A percentile compares a stretch with the other conserved stretches of the same genome.
Evolutionary conservation across 2,329 filamentous ascomycete species (phyloP).

Genomic region (Beauveria bassiana): DNA sequence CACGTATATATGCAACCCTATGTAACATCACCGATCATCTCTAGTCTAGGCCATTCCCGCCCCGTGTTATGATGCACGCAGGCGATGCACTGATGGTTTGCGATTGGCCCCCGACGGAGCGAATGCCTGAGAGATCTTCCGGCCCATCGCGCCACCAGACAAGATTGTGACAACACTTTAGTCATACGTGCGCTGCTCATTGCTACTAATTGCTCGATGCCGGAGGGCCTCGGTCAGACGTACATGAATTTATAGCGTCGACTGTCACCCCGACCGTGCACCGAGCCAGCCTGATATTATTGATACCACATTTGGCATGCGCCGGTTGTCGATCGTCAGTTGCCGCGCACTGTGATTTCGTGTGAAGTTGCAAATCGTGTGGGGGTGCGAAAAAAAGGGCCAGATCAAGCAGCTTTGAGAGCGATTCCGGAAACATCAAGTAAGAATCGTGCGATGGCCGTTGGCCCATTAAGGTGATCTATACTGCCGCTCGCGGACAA

Average conservation of each 20-base stretch:
- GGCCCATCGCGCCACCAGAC: too few relatives aligned
- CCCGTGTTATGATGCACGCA: neutral
- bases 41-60: neutral
- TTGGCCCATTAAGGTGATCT: neutral
- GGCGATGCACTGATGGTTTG: neutral
- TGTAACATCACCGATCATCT: neutral
- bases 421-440: neutral
- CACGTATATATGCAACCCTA: neutral
- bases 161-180: neutral
- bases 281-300: neutral
- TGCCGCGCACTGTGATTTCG: neutral
- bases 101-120: neutral
- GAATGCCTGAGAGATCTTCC: neutral
- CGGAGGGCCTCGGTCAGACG: neutral
- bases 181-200: neutral
- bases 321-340: neutral
- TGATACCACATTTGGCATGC: neutral
- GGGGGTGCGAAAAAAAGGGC: neutral
- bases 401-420: neutral
- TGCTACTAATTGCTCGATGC: neutral
- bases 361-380: neutral
- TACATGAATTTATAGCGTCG: neutral
- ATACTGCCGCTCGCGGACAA: neutral
- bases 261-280: neutral
- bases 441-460: neutral